Percentiles rank a stretch among this genome's conserved stretches.
Conservation (phyloP, 257 asterid genomes). For the Solanum lycopersicoides region DNA sequence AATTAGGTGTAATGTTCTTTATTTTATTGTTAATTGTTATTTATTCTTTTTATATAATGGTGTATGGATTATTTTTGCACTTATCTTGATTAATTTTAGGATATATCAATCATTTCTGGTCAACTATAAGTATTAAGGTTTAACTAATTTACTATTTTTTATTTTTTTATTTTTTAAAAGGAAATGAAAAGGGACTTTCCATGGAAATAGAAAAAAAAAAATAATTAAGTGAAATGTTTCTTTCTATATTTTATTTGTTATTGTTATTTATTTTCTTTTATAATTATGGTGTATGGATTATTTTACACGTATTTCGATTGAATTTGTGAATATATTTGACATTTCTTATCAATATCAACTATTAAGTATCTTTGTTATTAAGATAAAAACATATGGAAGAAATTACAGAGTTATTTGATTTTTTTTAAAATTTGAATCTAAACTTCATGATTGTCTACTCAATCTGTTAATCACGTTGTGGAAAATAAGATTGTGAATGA, state of each 20-base stretch:
- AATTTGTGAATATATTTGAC: too few relatives aligned
- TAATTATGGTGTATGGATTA: background rate
- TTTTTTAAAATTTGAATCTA: too few relatives aligned
- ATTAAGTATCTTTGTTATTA: too few relatives aligned
- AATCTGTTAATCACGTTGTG: background rate
- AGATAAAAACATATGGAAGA: too few relatives aligned
- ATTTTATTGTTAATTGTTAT: too few relatives aligned
- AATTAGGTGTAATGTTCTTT: background rate
- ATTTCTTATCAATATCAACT: rapidly evolving
- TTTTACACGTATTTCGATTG: too few relatives aligned
- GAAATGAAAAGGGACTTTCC: too few relatives aligned
- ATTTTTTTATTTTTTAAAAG: too few relatives aligned
- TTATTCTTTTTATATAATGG: background rate
- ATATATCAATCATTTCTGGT: background rate
- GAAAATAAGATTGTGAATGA: background rate
- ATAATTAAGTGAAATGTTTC: background rate
- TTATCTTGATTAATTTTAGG: too few relatives aligned
- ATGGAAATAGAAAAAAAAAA: background rate
- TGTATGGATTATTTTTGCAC: background rate
- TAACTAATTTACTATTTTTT: background rate
- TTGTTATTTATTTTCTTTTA: background rate
- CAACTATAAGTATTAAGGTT: background rate
- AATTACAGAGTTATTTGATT: too few relatives aligned
- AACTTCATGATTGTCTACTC: background rate
- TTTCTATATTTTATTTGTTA: background rate